These are phyloP conservation scores for Euphorbia celastroides DNA, from an alignment of 441 rosid genomes.

Conservation along the genomic window DNA sequence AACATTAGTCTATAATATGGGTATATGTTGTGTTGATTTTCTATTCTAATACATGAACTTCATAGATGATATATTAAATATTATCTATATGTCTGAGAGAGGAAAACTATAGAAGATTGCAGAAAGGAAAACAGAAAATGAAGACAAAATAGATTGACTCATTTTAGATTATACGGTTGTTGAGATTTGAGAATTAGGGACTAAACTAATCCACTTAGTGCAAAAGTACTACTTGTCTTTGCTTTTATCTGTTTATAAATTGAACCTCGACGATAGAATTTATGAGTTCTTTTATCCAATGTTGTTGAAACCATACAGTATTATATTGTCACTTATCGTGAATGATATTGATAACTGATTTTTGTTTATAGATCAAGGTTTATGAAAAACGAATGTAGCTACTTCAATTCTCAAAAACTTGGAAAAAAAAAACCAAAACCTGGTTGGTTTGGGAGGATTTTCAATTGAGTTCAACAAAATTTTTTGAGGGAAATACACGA, in stretches of 20 bases:
- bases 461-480: no score
- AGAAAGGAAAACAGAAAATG: conserved; percentile 11
- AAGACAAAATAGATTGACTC: conserved; percentile 13
- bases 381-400: no score
- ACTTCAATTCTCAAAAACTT: no score
- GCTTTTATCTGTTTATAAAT: background rate
- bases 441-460: no score
- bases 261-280: background rate
- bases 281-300: no score
- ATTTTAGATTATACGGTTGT: conserved; percentile 13
- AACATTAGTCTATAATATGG: conserved; percentile 9
- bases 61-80: background rate
- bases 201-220: background rate
- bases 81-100: background rate
- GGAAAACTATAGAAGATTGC: background rate
- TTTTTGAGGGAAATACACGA: no score
- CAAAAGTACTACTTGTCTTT: background rate
- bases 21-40: background rate
- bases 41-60: background rate
- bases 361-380: no score
- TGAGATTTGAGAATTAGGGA: background rate
- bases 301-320: no score
- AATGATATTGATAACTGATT: no score
- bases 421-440: no score
- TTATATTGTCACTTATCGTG: no score